These are phyloP conservation scores for Rhodofomes roseus DNA, from an alignment of 1,284 basidiomycete genomes.

Conservation along the genomic window DNA sequence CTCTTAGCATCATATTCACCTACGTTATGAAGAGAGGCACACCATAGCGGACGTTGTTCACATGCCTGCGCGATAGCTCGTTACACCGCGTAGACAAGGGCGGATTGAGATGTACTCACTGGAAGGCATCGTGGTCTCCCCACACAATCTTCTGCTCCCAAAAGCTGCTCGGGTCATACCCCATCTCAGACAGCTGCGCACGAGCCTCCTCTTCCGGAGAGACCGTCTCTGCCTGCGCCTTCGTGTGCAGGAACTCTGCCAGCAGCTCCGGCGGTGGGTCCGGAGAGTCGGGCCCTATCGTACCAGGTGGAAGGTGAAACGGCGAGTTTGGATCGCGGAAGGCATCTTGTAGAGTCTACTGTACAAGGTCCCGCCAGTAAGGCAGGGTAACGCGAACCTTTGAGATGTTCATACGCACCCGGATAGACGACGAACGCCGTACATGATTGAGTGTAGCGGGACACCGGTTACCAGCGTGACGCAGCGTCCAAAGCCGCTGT, in stretches of 20 bases:
- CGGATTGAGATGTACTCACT: conserved; percentile 39
- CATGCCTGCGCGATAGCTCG: conserved; percentile 45
- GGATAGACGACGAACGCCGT: background rate
- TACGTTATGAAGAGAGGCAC: conserved; percentile 9
- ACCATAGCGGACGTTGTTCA: conserved; percentile 76
- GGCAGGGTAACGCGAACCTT: background rate
- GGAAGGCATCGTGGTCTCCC: conserved; percentile 75
- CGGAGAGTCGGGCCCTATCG: conserved; percentile 55
- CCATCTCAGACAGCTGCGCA: conserved; percentile 40
- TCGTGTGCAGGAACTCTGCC: conserved; percentile 16
- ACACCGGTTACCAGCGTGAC: background rate
- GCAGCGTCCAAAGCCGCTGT: no score
- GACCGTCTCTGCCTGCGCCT: conserved; percentile 1
- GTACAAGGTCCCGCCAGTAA: background rate
- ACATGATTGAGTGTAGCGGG: background rate
- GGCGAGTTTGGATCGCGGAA: conserved; percentile 67
- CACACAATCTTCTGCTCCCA: conserved; percentile 72
- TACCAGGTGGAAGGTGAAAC: conserved; percentile 58
- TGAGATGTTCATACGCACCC: background rate
- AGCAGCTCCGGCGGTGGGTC: conserved; percentile 29
- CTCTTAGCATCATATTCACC: background rate
- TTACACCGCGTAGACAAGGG: background rate
- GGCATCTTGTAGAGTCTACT: conserved; percentile 46
- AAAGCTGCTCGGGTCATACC: conserved; percentile 58
- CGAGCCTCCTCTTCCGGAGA: conserved; percentile 35